A percentile compares a stretch with the other conserved stretches of the same genome.
Conservation (phyloP, 768 basidiomycete genomes). For the Lepiota venenata region DNA sequence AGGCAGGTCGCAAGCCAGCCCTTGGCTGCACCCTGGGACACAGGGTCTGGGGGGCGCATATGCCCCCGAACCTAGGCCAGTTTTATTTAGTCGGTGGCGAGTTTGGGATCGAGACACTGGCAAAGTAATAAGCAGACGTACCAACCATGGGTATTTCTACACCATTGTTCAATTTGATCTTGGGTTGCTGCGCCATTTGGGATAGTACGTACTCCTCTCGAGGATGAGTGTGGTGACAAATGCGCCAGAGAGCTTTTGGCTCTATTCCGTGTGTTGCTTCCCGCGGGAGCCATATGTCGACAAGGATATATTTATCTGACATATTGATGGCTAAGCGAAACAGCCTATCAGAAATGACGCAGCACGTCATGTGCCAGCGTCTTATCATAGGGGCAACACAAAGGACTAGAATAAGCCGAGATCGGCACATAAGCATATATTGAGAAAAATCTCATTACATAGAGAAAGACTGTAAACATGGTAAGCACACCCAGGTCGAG, state of each 20-base stretch:
- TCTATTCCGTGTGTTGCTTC: too few species aligned
- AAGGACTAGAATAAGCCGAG: constrained; percentile 3
- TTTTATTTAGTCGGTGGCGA: too few species aligned
- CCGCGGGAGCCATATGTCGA: too few species aligned
- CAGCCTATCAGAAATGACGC: too few species aligned
- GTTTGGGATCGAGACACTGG: too few species aligned
- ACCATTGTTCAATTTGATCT: constrained; percentile 25
- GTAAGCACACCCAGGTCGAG: not conserved
- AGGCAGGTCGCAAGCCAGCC: constrained; percentile 36
- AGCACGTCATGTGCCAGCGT: too few species aligned
- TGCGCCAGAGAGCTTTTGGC: too few species aligned
- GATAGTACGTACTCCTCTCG: too few species aligned
- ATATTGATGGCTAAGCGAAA: too few species aligned
- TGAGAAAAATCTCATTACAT: constrained; percentile 6
- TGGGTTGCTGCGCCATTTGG: not conserved
- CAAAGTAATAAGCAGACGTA: constrained; percentile 13
- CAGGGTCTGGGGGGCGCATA: constrained; percentile 33
- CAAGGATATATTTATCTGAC: too few species aligned
- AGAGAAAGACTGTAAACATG: constrained; percentile 4
- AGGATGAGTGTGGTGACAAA: too few species aligned
- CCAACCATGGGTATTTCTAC: constrained; percentile 32
- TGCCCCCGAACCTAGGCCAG: constrained; percentile 39
- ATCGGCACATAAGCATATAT: constrained; percentile 10
- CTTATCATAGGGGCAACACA: too few species aligned
- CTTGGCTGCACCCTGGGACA: constrained; percentile 30